Evolutionary conservation across 176 grass and related monocot genomes (phyloP).

Genomic region (Thalia dealbata): DNA sequence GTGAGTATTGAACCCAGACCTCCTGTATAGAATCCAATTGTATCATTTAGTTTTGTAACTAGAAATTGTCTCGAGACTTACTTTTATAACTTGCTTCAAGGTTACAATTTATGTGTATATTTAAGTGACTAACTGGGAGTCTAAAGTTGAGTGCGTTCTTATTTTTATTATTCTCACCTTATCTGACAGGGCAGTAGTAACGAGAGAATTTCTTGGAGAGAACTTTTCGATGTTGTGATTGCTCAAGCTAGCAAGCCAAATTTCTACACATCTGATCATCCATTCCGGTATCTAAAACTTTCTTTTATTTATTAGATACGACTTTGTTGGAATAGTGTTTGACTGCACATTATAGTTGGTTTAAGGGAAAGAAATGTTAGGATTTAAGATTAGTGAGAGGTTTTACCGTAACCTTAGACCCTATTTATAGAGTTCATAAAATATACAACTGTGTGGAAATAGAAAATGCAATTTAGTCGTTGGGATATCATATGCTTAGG

Average conservation of each 20-base stretch:
- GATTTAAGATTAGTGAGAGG: too few relatives aligned
- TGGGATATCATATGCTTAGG: too few relatives aligned
- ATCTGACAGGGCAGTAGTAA: conserved; percentile 46
- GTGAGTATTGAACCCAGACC: too few relatives aligned
- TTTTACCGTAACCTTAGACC: too few relatives aligned
- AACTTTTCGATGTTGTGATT: conserved; percentile 97
- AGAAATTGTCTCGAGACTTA: neutral
- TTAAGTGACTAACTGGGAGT: neutral
- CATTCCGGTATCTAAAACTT: conserved; percentile 49
- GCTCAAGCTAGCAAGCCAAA: conserved; percentile 87
- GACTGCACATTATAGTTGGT: too few relatives aligned
- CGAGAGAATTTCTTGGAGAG: conserved; percentile 84
- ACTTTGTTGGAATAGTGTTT: neutral
- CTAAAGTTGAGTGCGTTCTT: neutral
- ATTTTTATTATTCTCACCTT: conserved; percentile 25
- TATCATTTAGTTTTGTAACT: neutral
- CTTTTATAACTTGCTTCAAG: too few relatives aligned
- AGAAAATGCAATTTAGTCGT: too few relatives aligned
- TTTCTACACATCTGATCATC: conserved; percentile 92
- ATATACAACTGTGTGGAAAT: too few relatives aligned
- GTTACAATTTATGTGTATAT: neutral
- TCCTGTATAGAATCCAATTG: too few relatives aligned
- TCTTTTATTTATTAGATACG: neutral
- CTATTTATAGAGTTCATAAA: too few relatives aligned
- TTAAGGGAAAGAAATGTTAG: too few relatives aligned